Evolutionary conservation across 2,329 filamentous ascomycete species (phyloP).

Genomic region (Atkinsonella texensis): DNA sequence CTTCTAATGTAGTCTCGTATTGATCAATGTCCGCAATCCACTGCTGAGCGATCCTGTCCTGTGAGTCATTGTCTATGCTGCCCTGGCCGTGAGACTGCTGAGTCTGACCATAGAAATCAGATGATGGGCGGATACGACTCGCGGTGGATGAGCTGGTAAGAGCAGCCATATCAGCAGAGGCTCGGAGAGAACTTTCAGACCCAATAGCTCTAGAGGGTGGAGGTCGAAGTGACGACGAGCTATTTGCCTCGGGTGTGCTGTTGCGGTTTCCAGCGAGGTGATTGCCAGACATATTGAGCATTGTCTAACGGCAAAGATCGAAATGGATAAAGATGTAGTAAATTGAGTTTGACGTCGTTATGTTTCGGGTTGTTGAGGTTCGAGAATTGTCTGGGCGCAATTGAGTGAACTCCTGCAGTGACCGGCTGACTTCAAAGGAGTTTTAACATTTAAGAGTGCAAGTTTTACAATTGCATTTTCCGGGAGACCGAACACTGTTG

Average conservation of each 20-base stretch:
- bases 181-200: constrained; percentile 74
- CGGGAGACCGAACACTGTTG: constrained; percentile 11
- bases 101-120: constrained; percentile 80
- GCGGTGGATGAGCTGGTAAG: constrained; percentile 56
- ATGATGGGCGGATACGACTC: constrained; percentile 81
- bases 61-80: constrained; percentile 62
- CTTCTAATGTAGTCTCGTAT: constrained; percentile 95
- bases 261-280: constrained; percentile 76
- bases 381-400: constrained; percentile 16
- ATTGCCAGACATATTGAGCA: constrained; percentile 56
- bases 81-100: constrained; percentile 56
- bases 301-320: constrained; percentile 16
- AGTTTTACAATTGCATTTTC: constrained; percentile 16
- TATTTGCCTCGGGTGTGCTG: constrained; percentile 87
- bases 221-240: constrained; percentile 69
- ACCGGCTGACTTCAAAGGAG: constrained; percentile 75
- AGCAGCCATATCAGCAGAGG: constrained; percentile 90
- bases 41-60: constrained; percentile 91
- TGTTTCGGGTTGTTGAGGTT: neutral
- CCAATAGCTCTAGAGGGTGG: constrained; percentile 68
- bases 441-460: constrained; percentile 18
- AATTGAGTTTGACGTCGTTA: neutral
- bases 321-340: neutral
- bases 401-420: constrained; percentile 56
- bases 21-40: constrained; percentile 99